These are phyloP conservation scores for Sporothrix globosa DNA, from an alignment of 2,329 filamentous ascomycete genomes.

Conservation along the genomic window DNA sequence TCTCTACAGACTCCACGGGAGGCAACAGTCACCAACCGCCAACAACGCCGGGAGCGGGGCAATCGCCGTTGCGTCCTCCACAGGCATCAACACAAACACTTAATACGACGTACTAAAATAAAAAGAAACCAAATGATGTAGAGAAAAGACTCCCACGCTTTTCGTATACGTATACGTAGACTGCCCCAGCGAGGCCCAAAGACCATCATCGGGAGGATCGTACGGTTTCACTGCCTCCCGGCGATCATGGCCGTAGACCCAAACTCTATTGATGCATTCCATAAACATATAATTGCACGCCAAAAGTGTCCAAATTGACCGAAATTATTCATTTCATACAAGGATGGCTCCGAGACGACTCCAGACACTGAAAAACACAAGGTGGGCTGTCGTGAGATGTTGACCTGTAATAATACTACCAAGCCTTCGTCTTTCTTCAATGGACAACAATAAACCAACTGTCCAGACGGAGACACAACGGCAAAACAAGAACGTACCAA, in stretches of 20 bases:
- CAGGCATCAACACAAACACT: not conserved
- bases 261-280: not conserved
- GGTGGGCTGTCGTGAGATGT: slow-evolving; percentile 9
- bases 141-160: not conserved
- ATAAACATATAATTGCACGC: too few species aligned
- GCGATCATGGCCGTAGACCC: not conserved
- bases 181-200: not conserved
- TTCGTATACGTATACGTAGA: not conserved
- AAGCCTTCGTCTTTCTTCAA: not conserved
- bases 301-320: not conserved
- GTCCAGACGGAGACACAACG: not conserved
- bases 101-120: not conserved
- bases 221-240: not conserved
- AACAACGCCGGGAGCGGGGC: not conserved
- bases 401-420: not conserved
- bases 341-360: not conserved
- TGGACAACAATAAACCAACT: slow-evolving; percentile 4
- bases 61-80: not conserved
- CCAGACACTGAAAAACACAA: not conserved
- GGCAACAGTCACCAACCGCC: slow-evolving; percentile 9
- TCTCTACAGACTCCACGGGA: not conserved
- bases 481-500: not conserved
- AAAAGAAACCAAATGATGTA: not conserved
- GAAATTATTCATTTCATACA: not conserved
- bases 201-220: not conserved